A percentile compares a stretch with the other conserved stretches of the same genome.
Evolutionary conservation across 139 green algal genomes (phyloP).

Genomic region (Eudorina sp.): DNA sequence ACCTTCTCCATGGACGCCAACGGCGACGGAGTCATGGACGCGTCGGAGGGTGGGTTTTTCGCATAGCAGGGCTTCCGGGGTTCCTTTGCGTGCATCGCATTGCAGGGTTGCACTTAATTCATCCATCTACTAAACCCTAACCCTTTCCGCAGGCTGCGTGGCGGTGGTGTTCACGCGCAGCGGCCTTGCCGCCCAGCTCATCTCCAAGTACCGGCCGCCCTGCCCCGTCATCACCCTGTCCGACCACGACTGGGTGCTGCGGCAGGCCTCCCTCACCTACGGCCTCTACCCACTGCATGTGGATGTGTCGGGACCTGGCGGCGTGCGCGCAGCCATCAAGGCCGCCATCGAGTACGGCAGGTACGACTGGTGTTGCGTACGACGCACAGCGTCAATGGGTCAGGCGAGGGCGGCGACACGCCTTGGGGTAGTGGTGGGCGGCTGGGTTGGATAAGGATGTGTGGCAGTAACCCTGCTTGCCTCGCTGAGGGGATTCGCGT

Average conservation of each 20-base stretch:
- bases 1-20: slow-evolving; percentile 64
- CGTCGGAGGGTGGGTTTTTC: slow-evolving; percentile 49
- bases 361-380: not conserved
- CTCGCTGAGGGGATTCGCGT: too few relatives aligned
- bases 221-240: slow-evolving; percentile 67
- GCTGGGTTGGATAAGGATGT: too few relatives aligned
- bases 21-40: slow-evolving; percentile 62
- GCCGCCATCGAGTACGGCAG: slow-evolving; percentile 28
- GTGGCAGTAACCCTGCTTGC: too few relatives aligned
- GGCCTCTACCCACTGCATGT: slow-evolving; percentile 51
- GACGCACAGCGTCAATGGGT: too few relatives aligned
- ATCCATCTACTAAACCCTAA: not conserved
- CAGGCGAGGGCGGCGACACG: too few relatives aligned
- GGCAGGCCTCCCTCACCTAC: slow-evolving; percentile 59
- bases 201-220: slow-evolving; percentile 80
- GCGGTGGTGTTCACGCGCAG: slow-evolving; percentile 44
- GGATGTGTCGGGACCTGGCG: not conserved
- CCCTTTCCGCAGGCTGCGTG: slow-evolving; percentile 32
- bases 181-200: slow-evolving; percentile 57
- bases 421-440: too few relatives aligned
- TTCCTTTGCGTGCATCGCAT: not conserved
- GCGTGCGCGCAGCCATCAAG: slow-evolving; percentile 1
- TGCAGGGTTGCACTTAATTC: not conserved
- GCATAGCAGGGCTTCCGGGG: too few relatives aligned
- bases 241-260: slow-evolving; percentile 63